Evolutionary conservation across 805 yeast genomes (phyloP).

Genomic region (Ogataea angusta): DNA sequence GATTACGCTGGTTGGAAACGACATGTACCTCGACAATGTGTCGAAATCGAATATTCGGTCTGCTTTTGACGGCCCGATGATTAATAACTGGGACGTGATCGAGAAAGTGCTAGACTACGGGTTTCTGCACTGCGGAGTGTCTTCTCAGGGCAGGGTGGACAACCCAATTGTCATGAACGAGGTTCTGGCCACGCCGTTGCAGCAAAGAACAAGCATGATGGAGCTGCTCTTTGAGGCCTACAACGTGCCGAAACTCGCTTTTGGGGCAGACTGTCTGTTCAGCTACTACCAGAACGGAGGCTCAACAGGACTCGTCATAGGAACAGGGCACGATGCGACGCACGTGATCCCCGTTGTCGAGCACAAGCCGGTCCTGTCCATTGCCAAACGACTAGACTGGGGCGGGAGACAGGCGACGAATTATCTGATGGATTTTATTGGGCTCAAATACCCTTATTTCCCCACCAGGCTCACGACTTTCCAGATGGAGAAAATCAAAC

Average conservation of each 20-base stretch:
- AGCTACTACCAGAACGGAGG: slow-evolving; percentile 67
- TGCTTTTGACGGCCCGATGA: slow-evolving; percentile 83
- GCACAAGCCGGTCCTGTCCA: slow-evolving; percentile 63
- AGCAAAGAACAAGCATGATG: slow-evolving; percentile 71
- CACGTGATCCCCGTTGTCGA: slow-evolving; percentile 75
- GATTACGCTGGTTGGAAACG: slow-evolving; percentile 79
- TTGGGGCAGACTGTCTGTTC: slow-evolving; percentile 82
- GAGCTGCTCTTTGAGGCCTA: slow-evolving; percentile 86
- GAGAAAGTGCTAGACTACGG: slow-evolving; percentile 83
- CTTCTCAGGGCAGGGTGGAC: slow-evolving; percentile 49
- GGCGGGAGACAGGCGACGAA: slow-evolving; percentile 78
- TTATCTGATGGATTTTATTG: slow-evolving; percentile 59
- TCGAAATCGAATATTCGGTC: slow-evolving; percentile 65
- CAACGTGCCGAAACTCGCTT: slow-evolving; percentile 64
- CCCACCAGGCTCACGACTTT: slow-evolving; percentile 65
- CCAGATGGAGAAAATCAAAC: slow-evolving; percentile 66
- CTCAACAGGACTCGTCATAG: slow-evolving; percentile 69
- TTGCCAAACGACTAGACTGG: slow-evolving; percentile 82
- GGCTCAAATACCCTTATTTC: slow-evolving; percentile 87
- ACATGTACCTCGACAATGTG: slow-evolving; percentile 66
- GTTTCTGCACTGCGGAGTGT: slow-evolving; percentile 73
- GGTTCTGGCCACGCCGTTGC: slow-evolving; percentile 62
- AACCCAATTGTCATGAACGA: slow-evolving; percentile 85
- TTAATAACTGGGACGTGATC: slow-evolving; percentile 90
- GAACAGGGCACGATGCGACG: slow-evolving; percentile 80